Base-by-base conservation (phyloP, 257 asterid genomes). In the Handroanthus guayacan region DNA sequence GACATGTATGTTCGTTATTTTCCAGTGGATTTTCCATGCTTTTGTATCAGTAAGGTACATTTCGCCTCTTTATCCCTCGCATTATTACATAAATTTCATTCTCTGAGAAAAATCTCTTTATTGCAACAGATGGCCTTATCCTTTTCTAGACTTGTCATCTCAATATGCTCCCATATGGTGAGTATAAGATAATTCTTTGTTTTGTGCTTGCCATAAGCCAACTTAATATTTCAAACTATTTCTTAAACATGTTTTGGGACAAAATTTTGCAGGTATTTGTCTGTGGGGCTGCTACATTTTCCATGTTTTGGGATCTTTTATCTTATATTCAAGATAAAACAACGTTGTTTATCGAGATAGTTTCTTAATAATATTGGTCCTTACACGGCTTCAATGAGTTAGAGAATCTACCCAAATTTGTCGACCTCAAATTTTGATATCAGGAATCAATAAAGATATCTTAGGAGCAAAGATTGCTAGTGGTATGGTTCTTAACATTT, bases 1-100 rank as follows among this genome's bases (percentile, higher is more conserved):
- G 90, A 92, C 99, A 2, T 81, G 86, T 71, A 44, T 76, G 13
- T 94, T 86, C 80, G 97, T 94, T 79, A 18, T 89, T 72, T 87
- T 94, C 89, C 99, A 94, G 80, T 94, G 97, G 99, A 81, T 90
- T 69, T 6, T 87, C 71, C 98, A 94, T 79, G 89, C 84, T 63
- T 90, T 75, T 82, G 84, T 90, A 57, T 83, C 91, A 7, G 61
- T 82, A 69, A 78, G 93, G 99, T 94, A 76, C 44, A 1, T 3
- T n/a, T 45, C 36, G 43, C 14, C 9, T 20, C 14, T 34, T 14
- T 7, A 38, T 54, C 25, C 17, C 7, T 7, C 62, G 11, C 69
- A 61, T 61, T 31, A 6, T 61, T 12, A 31, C 61, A 39, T 5
- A 9, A 54, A n/a, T 54, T 38, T 48, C 12, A 16, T 44, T 58